A percentile compares a stretch with the other conserved stretches of the same genome.
These are phyloP conservation scores for Sugiyamaella valdiviana DNA, from an alignment of 805 yeast genomes.

Conservation along the genomic window DNA sequence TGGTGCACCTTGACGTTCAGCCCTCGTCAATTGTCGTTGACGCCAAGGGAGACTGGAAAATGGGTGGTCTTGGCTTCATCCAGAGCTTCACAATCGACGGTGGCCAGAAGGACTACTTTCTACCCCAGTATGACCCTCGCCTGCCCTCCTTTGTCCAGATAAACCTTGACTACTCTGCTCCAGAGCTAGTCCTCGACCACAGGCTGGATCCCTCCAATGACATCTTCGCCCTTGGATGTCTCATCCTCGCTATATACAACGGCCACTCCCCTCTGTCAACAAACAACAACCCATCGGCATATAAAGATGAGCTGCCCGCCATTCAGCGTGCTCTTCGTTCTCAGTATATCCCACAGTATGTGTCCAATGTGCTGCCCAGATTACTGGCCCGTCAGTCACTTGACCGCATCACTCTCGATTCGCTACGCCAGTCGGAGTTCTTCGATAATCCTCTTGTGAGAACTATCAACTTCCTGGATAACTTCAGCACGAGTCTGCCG, in stretches of 20 bases:
- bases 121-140: constrained; percentile 69
- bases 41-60: constrained; percentile 84
- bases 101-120: constrained; percentile 47
- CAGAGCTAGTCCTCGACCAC: constrained; percentile 68
- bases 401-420: constrained; percentile 55
- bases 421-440: constrained; percentile 62
- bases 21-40: constrained; percentile 75
- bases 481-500: constrained; percentile 63
- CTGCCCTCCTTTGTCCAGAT: constrained; percentile 67
- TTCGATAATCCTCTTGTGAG: constrained; percentile 80
- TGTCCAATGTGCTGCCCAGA: constrained; percentile 45
- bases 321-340: constrained; percentile 37
- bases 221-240: constrained; percentile 74
- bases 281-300: constrained; percentile 45
- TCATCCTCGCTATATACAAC: constrained; percentile 62
- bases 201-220: constrained; percentile 65
- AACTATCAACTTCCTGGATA: constrained; percentile 76
- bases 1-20: constrained; percentile 69
- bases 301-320: constrained; percentile 41
- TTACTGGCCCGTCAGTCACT: constrained; percentile 52
- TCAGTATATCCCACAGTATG: constrained; percentile 50
- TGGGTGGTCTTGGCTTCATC: constrained; percentile 62
- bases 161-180: constrained; percentile 72
- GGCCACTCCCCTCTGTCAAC: constrained; percentile 44
- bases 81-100: constrained; percentile 45